Evolutionary conservation across 1,284 basidiomycete genomes (phyloP).

Genomic region (Kalmanozyma brasiliensis): DNA sequence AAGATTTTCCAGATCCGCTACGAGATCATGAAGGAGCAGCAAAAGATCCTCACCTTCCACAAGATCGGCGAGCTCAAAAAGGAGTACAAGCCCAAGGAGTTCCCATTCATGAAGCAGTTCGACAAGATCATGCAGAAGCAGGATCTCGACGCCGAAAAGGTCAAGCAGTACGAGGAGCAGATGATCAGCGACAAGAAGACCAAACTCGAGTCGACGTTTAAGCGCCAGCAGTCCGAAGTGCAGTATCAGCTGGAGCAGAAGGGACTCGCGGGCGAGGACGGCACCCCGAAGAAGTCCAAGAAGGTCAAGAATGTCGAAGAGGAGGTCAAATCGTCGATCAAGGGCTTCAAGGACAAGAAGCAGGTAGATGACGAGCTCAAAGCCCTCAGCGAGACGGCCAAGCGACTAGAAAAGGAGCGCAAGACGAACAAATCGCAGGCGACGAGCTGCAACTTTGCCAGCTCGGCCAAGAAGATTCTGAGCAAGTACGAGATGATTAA

Average conservation of each 20-base stretch:
- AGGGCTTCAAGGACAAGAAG: constrained; percentile 57
- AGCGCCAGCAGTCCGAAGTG: constrained; percentile 71
- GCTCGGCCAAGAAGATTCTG: constrained; percentile 76
- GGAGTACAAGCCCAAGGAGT: constrained; percentile 75
- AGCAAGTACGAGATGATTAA: constrained; percentile 63
- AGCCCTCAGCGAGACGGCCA: constrained; percentile 80
- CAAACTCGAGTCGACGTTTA: constrained; percentile 77
- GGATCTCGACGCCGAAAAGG: constrained; percentile 90
- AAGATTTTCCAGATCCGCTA: constrained; percentile 63
- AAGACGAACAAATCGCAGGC: constrained; percentile 77
- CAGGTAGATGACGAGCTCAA: constrained; percentile 73
- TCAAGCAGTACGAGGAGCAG: constrained; percentile 82
- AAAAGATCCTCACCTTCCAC: constrained; percentile 69
- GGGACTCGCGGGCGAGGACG: constrained; percentile 32
- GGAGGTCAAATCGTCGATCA: constrained; percentile 49
- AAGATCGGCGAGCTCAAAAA: constrained; percentile 70
- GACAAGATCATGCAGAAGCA: constrained; percentile 78
- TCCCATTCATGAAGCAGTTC: constrained; percentile 72
- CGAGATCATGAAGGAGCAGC: constrained; percentile 66
- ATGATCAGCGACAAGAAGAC: constrained; percentile 72
- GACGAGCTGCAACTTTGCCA: constrained; percentile 68
- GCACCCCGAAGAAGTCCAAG: constrained; percentile 48
- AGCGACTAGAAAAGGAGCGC: constrained; percentile 82
- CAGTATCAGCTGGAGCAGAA: constrained; percentile 58
- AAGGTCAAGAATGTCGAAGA: constrained; percentile 54